Conservation (phyloP, 225 moss, liverwort and hornwort species). For the Physcomitrellopsis africana region DNA sequence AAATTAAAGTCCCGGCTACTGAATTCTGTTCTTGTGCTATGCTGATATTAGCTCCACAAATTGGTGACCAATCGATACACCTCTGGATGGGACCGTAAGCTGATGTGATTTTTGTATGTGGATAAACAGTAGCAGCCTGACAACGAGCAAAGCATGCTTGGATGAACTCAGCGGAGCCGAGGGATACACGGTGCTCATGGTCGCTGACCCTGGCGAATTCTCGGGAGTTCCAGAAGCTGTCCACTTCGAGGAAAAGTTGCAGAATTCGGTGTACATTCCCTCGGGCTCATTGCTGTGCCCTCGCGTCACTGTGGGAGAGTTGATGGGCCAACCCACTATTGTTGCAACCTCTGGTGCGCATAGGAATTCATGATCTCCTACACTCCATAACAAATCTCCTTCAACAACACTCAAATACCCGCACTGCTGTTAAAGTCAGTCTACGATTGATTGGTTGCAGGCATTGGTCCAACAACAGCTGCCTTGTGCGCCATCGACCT, state of each 20-base stretch:
- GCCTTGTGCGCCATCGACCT: conserved; percentile 52
- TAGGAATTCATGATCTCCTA: not conserved
- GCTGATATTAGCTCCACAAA: too few species aligned
- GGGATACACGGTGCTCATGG: conserved; percentile 55
- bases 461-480: conserved; percentile 61
- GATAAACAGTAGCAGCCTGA: conserved; percentile 24
- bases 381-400: not conserved
- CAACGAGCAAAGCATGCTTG: conserved; percentile 28
- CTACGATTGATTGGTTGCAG: conserved; percentile 26
- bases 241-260: conserved; percentile 37
- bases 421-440: too few species aligned
- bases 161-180: conserved; percentile 28
- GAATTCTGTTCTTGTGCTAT: too few species aligned
- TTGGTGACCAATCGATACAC: too few species aligned
- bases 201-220: conserved; percentile 52
- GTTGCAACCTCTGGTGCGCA: conserved; percentile 53
- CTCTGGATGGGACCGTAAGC: too few species aligned
- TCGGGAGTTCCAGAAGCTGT: conserved; percentile 56
- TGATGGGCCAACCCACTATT: conserved; percentile 51
- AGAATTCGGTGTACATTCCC: conserved; percentile 22
- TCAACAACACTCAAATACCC: not conserved
- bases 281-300: conserved; percentile 35
- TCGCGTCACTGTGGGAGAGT: conserved; percentile 40
- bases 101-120: too few species aligned
- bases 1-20: too few species aligned